Conservation (phyloP, 108 stramenopile genomes). For the Discostella stelligeroides region DNA sequence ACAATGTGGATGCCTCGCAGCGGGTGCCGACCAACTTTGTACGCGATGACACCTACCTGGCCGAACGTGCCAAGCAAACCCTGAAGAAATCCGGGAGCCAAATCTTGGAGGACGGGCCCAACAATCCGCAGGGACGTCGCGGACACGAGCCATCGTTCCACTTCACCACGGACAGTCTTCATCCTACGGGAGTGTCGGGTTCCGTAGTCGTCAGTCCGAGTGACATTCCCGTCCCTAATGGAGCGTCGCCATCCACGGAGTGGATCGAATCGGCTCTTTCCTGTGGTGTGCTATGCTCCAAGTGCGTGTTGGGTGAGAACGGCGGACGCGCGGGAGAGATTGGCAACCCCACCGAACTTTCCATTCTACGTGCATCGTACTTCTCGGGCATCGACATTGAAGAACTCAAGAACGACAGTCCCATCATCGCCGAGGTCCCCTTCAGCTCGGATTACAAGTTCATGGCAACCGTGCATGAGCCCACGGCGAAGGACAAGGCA, state of each 20-base stretch:
- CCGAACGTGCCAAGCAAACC: slow-evolving; percentile 53
- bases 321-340: slow-evolving; percentile 82
- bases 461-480: slow-evolving; percentile 84
- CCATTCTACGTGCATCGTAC: slow-evolving; percentile 83
- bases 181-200: slow-evolving; percentile 12
- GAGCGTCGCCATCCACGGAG: slow-evolving; percentile 52
- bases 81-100: slow-evolving; percentile 33
- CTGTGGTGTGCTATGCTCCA: slow-evolving; percentile 79
- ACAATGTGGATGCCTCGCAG: slow-evolving; percentile 57
- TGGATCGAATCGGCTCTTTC: slow-evolving; percentile 68
- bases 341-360: slow-evolving; percentile 87
- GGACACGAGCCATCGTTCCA: slow-evolving; percentile 44
- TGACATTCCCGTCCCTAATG: slow-evolving; percentile 56
- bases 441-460: slow-evolving; percentile 88
- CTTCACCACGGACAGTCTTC: slow-evolving; percentile 31
- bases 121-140: slow-evolving; percentile 35
- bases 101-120: slow-evolving; percentile 44
- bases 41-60: slow-evolving; percentile 64
- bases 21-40: slow-evolving; percentile 58
- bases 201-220: slow-evolving; percentile 11
- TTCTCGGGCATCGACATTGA: slow-evolving; percentile 75
- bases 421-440: slow-evolving; percentile 82
- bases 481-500: slow-evolving; percentile 49
- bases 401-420: slow-evolving; percentile 54
- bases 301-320: slow-evolving; percentile 73